A percentile compares a stretch with the other conserved stretches of the same genome.
Conservation (phyloP, 164 flowering plant species). For the Piper betle region DNA sequence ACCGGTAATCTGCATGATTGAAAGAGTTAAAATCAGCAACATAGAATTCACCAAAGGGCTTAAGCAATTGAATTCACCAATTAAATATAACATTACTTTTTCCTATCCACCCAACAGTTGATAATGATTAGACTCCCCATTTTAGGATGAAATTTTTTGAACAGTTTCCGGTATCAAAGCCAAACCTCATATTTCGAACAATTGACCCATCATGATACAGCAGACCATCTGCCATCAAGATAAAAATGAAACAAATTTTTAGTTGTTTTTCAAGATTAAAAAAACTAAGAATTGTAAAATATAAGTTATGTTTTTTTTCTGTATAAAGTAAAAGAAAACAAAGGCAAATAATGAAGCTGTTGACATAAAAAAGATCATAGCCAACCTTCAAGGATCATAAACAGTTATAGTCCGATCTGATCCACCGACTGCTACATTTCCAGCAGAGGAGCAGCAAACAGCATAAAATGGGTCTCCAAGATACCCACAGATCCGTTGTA, state of each 20-base stretch:
- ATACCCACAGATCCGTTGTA: conserved; percentile 58
- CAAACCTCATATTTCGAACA: conserved; percentile 61
- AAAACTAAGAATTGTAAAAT: too few species aligned
- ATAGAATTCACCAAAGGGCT: too few species aligned
- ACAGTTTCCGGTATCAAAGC: too few species aligned
- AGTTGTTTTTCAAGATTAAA: too few species aligned
- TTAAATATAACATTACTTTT: too few species aligned
- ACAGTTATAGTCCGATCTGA: conserved; percentile 71
- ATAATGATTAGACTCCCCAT: too few species aligned
- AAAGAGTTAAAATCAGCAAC: background rate
- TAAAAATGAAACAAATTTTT: too few species aligned
- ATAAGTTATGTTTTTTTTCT: background rate
- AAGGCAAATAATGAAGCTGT: too few species aligned
- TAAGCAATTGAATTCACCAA: too few species aligned
- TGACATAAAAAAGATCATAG: background rate
- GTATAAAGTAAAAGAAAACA: background rate
- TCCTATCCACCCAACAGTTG: too few species aligned
- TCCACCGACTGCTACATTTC: conserved; percentile 72
- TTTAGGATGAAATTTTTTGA: too few species aligned
- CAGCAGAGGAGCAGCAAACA: conserved; percentile 46
- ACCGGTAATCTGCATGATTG: conserved; percentile 62
- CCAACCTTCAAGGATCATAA: conserved; percentile 85
- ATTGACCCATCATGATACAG: conserved; percentile 63
- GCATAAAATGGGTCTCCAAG: conserved; percentile 61
- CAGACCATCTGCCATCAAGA: conserved; percentile 54